Evolutionary conservation across 352 stramenopile species (phyloP), one percentile per base, ranked within the genome.

Genomic region (Saprolegnia diclina): DNA sequence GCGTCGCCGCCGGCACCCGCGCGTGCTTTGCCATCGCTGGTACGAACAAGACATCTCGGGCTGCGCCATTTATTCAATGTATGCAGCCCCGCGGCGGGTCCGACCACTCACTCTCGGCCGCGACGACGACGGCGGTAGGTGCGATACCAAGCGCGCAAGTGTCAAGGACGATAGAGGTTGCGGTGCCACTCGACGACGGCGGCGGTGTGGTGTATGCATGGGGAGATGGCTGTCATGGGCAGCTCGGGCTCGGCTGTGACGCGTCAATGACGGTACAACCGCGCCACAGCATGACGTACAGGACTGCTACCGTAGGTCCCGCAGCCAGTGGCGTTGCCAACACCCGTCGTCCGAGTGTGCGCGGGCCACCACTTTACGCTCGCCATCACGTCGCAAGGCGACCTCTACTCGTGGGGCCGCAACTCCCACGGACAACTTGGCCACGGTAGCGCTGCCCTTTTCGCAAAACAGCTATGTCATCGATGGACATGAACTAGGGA

Each of bases 301-400:
- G 64, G 79, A 24, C 40, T 77, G n/a, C 69, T 81, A 1, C 64
- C 76, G 53, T 76, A 40, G 42, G 32, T 21, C 0, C 76, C 74
- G 14, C 74, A 53, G 29, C 54, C 66, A 0, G 61, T 85, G 2
- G n/a, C 64, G n/a, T 38, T n/a, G 0, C 54, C 45, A 35, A 52
- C 76, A 19, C 21, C 19, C 1, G 57, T 91, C 16, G 57, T 75
- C 1, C 83, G 83, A 29, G 35, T 93, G 9, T 77, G 78, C 10
- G 73, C 77, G 24, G 85, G 85, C 6, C 88, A 87, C 57, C 83
- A 91, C 66, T 93, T 90, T 62, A 77, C 72, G 0, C 53, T 90
- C 21, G 82, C 79, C 16, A 67, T 83, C 7, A 80, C 80, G 9
- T 63, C 46, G 6, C 61, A 24, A 16, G 83, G 82, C 0, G 46